Conservation (phyloP, 2,329 filamentous ascomycete species). For the Trichoderma atroviride region DNA sequence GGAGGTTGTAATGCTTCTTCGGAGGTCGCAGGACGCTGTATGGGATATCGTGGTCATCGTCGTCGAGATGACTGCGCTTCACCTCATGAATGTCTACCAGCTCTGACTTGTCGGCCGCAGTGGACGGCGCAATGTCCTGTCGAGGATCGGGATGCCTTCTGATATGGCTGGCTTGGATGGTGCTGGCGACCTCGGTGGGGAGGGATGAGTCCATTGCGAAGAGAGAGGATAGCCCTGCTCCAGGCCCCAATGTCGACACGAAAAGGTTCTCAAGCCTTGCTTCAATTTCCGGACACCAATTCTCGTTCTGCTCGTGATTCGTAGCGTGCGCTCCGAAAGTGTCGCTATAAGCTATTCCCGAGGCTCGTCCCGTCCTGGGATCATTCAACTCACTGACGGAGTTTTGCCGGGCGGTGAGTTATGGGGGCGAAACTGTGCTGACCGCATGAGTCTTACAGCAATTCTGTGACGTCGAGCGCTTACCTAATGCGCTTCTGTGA, state of each 20-base stretch:
- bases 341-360: neutral
- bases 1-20: conserved; percentile 51
- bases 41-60: conserved; percentile 60
- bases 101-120: conserved; percentile 27
- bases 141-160: conserved; percentile 68
- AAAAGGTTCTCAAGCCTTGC: neutral
- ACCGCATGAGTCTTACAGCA: neutral
- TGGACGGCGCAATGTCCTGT: conserved; percentile 69
- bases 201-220: conserved; percentile 56
- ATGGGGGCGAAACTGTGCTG: neutral
- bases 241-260: neutral
- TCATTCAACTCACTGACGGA: neutral
- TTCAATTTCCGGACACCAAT: neutral
- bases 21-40: conserved; percentile 64
- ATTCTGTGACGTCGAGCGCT: conserved; percentile 15
- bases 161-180: conserved; percentile 79
- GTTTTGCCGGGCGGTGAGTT: conserved; percentile 40
- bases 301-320: neutral
- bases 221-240: neutral
- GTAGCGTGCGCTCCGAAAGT: neutral
- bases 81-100: conserved; percentile 26
- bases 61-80: conserved; percentile 35
- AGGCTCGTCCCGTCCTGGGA: conserved; percentile 8
- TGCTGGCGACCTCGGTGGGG: conserved; percentile 71
- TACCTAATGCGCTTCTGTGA: conserved; percentile 17